A percentile compares a stretch with the other conserved stretches of the same genome.
Conservation (phyloP, 208 protist species). For the Acanthamoeba sp. region DNA sequence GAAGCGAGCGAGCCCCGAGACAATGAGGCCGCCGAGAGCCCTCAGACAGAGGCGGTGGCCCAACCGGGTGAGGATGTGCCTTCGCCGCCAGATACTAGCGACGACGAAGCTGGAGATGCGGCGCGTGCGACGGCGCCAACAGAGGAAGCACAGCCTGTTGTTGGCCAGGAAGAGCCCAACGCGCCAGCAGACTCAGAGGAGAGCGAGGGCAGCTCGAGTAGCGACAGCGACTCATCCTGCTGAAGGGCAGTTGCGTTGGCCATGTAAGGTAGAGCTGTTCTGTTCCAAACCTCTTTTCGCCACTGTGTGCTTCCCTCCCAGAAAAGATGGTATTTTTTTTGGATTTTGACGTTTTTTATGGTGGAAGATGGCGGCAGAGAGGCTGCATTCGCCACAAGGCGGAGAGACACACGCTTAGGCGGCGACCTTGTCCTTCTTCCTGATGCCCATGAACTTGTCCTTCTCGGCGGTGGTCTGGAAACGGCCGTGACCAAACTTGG, state of each 20-base stretch:
- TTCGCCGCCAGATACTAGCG: too few relatives aligned
- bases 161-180: background rate
- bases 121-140: too few relatives aligned
- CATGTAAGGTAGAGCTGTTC: too few relatives aligned
- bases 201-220: background rate
- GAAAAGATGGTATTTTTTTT: too few relatives aligned
- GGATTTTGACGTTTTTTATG: background rate
- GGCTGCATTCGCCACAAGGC: background rate
- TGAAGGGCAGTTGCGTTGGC: too few relatives aligned
- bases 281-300: too few relatives aligned
- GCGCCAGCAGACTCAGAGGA: background rate
- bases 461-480: constrained; percentile 99
- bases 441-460: constrained; percentile 96
- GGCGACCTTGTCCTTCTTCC: constrained; percentile 92
- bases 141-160: background rate
- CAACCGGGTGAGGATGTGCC: too few relatives aligned
- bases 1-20: background rate
- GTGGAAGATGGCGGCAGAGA: background rate
- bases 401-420: background rate
- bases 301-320: too few relatives aligned
- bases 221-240: background rate
- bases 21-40: too few relatives aligned
- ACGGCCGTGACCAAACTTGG: constrained; percentile 99
- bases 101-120: too few relatives aligned
- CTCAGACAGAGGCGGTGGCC: too few relatives aligned